Evolutionary conservation across 2,329 filamentous ascomycete genomes (phyloP), one percentile per base, ranked within the genome.

Genomic region (Monilinia fructicola): DNA sequence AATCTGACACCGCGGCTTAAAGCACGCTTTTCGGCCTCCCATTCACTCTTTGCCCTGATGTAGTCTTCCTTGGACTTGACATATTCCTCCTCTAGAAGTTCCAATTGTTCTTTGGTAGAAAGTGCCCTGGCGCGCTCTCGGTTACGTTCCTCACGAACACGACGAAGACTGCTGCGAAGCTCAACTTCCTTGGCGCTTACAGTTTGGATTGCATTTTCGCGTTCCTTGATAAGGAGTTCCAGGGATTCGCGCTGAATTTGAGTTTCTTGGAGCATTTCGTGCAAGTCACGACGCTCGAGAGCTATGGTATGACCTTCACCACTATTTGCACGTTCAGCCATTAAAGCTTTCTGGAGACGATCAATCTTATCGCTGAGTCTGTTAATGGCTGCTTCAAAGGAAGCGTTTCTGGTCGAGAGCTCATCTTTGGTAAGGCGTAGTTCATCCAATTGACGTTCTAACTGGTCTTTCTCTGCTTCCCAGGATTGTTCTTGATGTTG

Each of bases 151-250:
- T 86, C 86, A 35, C 89, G 88, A 4, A 86, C 85, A 61, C 88
- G 84, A 67, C 90, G 87, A 26, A 96, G 83, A 71, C 93, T 91
- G 64, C 82, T 80, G 12, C 87, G 83, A 21, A 91, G 81, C 12
- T 85, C 81, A 26, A 81, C 79, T 72, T 90, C 87, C n/a, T 84
- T 83, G 18, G 79, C 79, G 44, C 81, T 78, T 38, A 87, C 80
- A 42, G 81, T 78, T 52, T 85, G 84, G 59, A 93, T 85, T 18
- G 86, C 83, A 65, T 85, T 82, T 65, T 92, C 88, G 69, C 90
- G 87, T 73, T 90, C 86, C 7, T 84, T 82, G 38, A 95, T 82
- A 73, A 91, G 87, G 67, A 91, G 83, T 71, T 91, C 88, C n/a
- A 95, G 81, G 44, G 87, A 84, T 76, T 91, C 86, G 53, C 84